phyloP scores from a whole-genome alignment of 1,284 basidiomycete species.

The Cystobasidium sp. region DNA sequence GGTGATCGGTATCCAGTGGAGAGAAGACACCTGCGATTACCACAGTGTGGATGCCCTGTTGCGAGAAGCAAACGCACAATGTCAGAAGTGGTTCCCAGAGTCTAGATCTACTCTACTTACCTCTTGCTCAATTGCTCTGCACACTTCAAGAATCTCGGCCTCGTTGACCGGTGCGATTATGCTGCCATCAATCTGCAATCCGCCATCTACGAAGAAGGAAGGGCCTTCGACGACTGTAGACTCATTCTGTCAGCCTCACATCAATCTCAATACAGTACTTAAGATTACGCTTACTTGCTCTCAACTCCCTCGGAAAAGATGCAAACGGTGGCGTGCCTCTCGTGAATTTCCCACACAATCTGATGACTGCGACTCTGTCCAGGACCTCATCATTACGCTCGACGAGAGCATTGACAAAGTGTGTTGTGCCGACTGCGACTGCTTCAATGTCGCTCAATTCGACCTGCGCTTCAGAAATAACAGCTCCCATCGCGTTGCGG shows the following conservation, averaged over 20 bases:
- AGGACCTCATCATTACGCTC: constrained; percentile 62
- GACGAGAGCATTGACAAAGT: constrained; percentile 65
- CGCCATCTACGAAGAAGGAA: constrained; percentile 62
- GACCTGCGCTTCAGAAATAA: constrained; percentile 53
- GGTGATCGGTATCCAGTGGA: constrained; percentile 57
- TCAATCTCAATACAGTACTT: not conserved
- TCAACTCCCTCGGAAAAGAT: constrained; percentile 53
- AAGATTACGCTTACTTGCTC: constrained; percentile 30
- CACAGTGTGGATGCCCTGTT: constrained; percentile 59
- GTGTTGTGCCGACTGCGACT: constrained; percentile 54
- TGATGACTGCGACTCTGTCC: constrained; percentile 64
- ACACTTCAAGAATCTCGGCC: constrained; percentile 60
- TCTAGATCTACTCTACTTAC: not conserved
- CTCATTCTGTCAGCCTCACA: not conserved
- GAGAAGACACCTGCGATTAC: constrained; percentile 64
- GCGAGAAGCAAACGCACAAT: not conserved
- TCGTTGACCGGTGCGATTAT: constrained; percentile 60
- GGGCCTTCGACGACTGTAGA: constrained; percentile 59
- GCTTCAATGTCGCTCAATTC: constrained; percentile 50
- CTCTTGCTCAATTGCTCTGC: constrained; percentile 58
- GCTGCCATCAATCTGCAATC: constrained; percentile 64
- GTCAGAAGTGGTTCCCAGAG: not conserved
- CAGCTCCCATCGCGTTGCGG: constrained; percentile 59
- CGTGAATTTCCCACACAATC: constrained; percentile 59
- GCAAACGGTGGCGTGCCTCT: constrained; percentile 52